Evolutionary conservation across 805 yeast genomes (phyloP).

Genomic region (Candida stauntonica): DNA sequence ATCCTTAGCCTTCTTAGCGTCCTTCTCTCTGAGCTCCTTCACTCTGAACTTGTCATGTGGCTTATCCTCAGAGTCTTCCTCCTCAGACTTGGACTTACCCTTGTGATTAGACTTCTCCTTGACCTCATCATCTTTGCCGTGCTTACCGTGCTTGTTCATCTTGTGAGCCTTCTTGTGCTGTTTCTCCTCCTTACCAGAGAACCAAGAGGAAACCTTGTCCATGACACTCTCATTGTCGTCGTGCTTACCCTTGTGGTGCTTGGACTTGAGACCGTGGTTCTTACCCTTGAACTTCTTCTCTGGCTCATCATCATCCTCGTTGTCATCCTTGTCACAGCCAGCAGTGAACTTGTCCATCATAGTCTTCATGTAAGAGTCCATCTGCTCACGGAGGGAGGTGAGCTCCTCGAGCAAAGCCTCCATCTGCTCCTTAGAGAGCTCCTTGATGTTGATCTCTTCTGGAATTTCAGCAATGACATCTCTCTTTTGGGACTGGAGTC

Average conservation of each 20-base stretch:
- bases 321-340: neutral
- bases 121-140: neutral
- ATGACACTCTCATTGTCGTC: neutral
- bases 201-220: slow-evolving; percentile 1
- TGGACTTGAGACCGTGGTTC: slow-evolving; percentile 1
- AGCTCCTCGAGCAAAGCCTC: slow-evolving; percentile 1
- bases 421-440: slow-evolving; percentile 8
- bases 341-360: neutral
- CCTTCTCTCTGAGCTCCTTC: slow-evolving; percentile 2
- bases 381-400: neutral
- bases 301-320: neutral
- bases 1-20: neutral
- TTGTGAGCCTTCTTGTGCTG: neutral
- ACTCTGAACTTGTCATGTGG: slow-evolving; percentile 2
- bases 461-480: slow-evolving; percentile 1
- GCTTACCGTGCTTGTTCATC: neutral
- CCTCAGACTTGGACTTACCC: neutral
- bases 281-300: neutral
- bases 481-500: slow-evolving; percentile 1
- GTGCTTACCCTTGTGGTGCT: slow-evolving; percentile 2
- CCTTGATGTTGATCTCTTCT: slow-evolving; percentile 3
- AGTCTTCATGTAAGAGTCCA: neutral
- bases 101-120: neutral
- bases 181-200: neutral
- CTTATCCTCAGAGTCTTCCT: slow-evolving; percentile 1